Evolutionary conservation across 768 basidiomycete species (phyloP).

Genomic region (Panellus pusillus): DNA sequence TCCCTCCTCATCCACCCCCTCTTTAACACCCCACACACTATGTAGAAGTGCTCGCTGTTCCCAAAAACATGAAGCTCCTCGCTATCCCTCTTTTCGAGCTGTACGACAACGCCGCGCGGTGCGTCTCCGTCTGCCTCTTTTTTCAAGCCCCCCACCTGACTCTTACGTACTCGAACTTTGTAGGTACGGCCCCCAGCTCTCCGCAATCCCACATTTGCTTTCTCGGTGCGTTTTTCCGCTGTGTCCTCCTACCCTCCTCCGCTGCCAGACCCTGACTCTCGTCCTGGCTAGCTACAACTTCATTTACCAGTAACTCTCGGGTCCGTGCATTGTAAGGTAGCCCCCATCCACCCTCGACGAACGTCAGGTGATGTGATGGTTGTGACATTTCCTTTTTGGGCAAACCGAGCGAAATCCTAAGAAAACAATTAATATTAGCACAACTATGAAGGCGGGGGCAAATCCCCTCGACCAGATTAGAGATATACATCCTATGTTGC

Average conservation of each 20-base stretch:
- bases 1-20: not conserved
- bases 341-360: too few species aligned
- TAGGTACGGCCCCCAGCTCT: constrained; percentile 90
- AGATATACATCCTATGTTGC: too few species aligned
- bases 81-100: constrained; percentile 96
- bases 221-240: constrained; percentile 58
- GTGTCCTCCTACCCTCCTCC: not conserved
- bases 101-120: constrained; percentile 95
- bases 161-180: not conserved
- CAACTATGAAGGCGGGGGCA: too few species aligned
- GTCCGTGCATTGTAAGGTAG: constrained; percentile 5
- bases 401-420: too few species aligned
- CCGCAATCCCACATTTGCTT: constrained; percentile 89
- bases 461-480: too few species aligned
- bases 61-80: constrained; percentile 98
- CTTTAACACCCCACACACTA: not conserved
- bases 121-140: constrained; percentile 19
- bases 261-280: not conserved
- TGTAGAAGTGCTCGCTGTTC: constrained; percentile 92
- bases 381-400: too few species aligned
- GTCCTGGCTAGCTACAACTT: constrained; percentile 77
- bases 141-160: not conserved
- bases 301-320: constrained; percentile 59
- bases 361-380: too few species aligned
- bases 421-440: too few species aligned